phyloP scores from a whole-genome alignment of 495 filamentous ascomycete genomes.

The Tuber borchii region DNA sequence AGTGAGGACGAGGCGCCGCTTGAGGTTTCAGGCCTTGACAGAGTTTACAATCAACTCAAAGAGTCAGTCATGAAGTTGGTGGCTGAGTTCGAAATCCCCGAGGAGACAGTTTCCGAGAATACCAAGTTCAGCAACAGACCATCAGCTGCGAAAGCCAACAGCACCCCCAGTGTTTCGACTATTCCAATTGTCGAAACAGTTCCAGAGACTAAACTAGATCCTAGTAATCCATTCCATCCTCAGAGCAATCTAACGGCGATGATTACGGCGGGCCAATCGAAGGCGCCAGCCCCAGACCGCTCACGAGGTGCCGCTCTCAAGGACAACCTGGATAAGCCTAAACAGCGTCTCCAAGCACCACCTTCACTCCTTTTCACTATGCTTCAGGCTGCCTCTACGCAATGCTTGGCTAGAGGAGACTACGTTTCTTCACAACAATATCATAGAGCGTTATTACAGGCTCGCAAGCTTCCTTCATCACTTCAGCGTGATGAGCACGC shows the following conservation, averaged over 20 bases:
- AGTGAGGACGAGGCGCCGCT: constrained; percentile 61
- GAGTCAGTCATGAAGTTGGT: constrained; percentile 75
- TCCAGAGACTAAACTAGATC: constrained; percentile 38
- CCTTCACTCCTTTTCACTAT: constrained; percentile 56
- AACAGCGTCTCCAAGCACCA: constrained; percentile 40
- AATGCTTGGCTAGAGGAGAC: constrained; percentile 62
- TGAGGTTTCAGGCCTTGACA: constrained; percentile 63
- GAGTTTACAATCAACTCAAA: constrained; percentile 75
- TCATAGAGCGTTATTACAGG: constrained; percentile 60
- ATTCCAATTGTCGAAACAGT: neutral
- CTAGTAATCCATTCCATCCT: constrained; percentile 42
- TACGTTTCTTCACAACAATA: constrained; percentile 65
- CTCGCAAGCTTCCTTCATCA: constrained; percentile 57
- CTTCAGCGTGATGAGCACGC: constrained; percentile 60
- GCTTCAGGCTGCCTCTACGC: constrained; percentile 60
- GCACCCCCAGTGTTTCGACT: constrained; percentile 15
- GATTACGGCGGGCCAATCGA: constrained; percentile 39
- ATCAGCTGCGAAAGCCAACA: constrained; percentile 35
- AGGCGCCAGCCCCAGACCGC: constrained; percentile 37
- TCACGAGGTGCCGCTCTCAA: constrained; percentile 34
- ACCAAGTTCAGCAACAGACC: constrained; percentile 32
- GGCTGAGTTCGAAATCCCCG: constrained; percentile 68
- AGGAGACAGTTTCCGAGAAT: constrained; percentile 41
- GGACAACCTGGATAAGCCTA: constrained; percentile 38
- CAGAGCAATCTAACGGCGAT: constrained; percentile 42